Percentiles rank a stretch among this genome's conserved stretches.
Evolutionary conservation across 2,329 filamentous ascomycete species (phyloP).

Genomic region (Chrysoporthe cubensis): DNA sequence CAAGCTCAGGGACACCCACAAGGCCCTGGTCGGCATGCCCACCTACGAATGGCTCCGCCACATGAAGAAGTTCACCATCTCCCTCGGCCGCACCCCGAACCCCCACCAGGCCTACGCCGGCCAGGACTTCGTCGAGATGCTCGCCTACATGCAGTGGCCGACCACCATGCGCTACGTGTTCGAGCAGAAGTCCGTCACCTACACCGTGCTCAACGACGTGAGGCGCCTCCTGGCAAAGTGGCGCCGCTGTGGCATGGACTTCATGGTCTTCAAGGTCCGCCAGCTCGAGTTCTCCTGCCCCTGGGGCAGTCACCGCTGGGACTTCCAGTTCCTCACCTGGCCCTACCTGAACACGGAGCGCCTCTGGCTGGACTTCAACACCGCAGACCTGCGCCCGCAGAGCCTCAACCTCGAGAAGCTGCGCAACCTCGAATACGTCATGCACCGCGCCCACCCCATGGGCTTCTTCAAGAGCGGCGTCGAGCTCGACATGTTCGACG

Average conservation of each 20-base stretch:
- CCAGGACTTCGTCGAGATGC: slow-evolving; percentile 19
- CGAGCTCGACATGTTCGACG: slow-evolving; percentile 8
- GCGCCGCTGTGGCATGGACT: slow-evolving; percentile 6
- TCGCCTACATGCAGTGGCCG: slow-evolving; percentile 5
- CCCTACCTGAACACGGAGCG: slow-evolving; percentile 23
- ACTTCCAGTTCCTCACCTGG: slow-evolving; percentile 23
- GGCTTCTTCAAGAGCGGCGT: neutral
- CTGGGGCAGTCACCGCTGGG: slow-evolving; percentile 17
- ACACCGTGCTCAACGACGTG: slow-evolving; percentile 14
- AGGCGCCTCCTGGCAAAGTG: slow-evolving; percentile 12
- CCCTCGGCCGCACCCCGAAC: slow-evolving; percentile 19
- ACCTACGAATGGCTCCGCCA: slow-evolving; percentile 7
- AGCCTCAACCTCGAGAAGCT: slow-evolving; percentile 16
- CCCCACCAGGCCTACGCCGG: slow-evolving; percentile 12
- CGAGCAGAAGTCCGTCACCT: slow-evolving; percentile 13
- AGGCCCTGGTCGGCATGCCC: neutral
- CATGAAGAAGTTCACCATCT: slow-evolving; percentile 24
- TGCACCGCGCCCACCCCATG: slow-evolving; percentile 14
- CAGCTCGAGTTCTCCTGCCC: slow-evolving; percentile 23
- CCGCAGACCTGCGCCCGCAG: slow-evolving; percentile 5
- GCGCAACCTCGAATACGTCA: slow-evolving; percentile 21
- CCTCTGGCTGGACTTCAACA: slow-evolving; percentile 26
- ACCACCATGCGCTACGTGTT: slow-evolving; percentile 24
- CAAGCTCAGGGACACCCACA: slow-evolving; percentile 15
- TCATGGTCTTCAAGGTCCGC: slow-evolving; percentile 19